These are phyloP conservation scores for Orbilia javanica DNA, from an alignment of 2,329 filamentous ascomycete species.

Conservation along the genomic window DNA sequence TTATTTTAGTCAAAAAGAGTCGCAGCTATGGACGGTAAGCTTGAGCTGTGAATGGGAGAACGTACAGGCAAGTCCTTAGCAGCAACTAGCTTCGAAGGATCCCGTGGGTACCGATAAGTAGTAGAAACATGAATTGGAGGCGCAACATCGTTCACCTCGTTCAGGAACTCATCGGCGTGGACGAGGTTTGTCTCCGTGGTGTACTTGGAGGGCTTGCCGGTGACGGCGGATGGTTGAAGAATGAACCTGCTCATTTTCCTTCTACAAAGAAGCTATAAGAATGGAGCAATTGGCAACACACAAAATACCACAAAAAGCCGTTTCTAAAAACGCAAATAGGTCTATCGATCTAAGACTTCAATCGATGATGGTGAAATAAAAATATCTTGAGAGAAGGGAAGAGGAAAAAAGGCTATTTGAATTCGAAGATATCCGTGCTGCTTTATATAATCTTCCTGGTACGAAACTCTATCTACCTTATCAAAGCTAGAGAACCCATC, in stretches of 20 bases:
- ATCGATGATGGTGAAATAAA: conserved; percentile 9
- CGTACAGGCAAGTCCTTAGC: conserved; percentile 62
- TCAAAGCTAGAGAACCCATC: background rate
- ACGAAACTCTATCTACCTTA: background rate
- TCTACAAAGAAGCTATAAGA: too few species aligned
- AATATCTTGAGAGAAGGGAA: too few species aligned
- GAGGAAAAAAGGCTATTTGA: too few species aligned
- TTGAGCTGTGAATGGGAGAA: background rate
- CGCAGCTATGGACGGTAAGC: conserved; percentile 58
- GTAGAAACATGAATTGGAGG: conserved; percentile 92
- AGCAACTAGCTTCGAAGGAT: conserved; percentile 76
- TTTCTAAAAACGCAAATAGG: background rate
- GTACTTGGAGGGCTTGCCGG: background rate
- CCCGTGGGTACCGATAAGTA: conserved; percentile 82
- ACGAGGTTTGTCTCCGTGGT: conserved; percentile 32
- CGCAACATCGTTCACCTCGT: conserved; percentile 77
- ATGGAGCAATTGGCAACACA: conserved; percentile 34
- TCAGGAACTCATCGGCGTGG: conserved; percentile 83
- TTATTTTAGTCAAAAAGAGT: too few species aligned
- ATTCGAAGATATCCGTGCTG: background rate
- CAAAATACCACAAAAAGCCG: conserved; percentile 50
- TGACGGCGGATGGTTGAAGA: conserved; percentile 23
- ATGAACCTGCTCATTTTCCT: conserved; percentile 52
- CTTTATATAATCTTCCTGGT: background rate
- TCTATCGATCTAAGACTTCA: background rate